Conservation (phyloP, 2,329 filamentous ascomycete genomes). For the Aspergillus bombycis region DNA sequence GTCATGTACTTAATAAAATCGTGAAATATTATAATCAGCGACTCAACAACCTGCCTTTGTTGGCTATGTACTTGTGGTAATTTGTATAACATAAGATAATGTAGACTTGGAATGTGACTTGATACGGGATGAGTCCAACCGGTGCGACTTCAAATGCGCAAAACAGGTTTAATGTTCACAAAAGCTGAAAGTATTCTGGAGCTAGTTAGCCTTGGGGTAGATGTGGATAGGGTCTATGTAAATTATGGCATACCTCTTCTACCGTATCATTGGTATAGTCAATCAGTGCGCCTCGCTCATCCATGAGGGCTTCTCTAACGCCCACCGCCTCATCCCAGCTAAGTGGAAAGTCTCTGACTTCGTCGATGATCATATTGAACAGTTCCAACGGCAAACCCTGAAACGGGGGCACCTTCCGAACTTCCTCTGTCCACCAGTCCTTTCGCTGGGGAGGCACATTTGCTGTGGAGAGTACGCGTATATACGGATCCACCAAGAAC, state of each 20-base stretch:
- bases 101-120: too few species aligned
- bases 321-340: constrained; percentile 3
- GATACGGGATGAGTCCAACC: too few species aligned
- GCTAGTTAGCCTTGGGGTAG: neutral
- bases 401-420: constrained; percentile 3
- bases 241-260: neutral
- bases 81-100: neutral
- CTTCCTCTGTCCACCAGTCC: constrained; percentile 4
- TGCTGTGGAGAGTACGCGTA: constrained; percentile 28
- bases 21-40: too few species aligned
- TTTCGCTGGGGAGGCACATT: constrained; percentile 27
- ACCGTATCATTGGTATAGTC: neutral
- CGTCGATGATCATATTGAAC: neutral
- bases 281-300: neutral
- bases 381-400: neutral
- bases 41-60: too few species aligned
- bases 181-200: neutral
- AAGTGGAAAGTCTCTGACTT: neutral
- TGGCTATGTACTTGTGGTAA: too few species aligned
- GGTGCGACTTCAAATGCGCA: too few species aligned
- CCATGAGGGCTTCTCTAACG: neutral
- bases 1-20: too few species aligned
- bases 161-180: neutral
- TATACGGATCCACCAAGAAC: constrained; percentile 31
- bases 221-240: neutral